Percentiles rank a stretch among this genome's conserved stretches.
Conservation (phyloP, 495 filamentous ascomycete species). For the Neurospora intermedia region DNA sequence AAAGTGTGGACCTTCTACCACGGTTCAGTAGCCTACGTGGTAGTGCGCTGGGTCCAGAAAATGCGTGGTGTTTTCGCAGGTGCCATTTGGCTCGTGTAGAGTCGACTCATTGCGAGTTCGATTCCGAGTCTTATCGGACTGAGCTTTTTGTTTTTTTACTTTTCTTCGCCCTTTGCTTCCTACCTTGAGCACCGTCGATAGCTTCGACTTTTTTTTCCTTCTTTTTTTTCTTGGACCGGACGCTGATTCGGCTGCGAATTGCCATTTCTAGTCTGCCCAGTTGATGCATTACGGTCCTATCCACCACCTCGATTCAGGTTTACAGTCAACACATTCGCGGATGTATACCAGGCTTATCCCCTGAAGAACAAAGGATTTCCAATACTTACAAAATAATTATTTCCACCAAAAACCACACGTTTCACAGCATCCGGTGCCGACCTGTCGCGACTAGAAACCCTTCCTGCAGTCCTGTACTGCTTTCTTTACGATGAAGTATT, state of each 20-base stretch:
- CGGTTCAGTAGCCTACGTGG: neutral
- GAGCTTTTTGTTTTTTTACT: neutral
- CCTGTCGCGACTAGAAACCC: neutral
- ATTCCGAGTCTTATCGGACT: neutral
- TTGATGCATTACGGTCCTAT: neutral
- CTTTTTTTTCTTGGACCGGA: neutral
- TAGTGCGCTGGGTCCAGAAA: neutral
- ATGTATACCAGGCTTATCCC: neutral
- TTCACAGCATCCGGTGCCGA: neutral
- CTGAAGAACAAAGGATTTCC: neutral
- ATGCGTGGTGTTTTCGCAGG: neutral
- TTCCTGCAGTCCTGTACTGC: neutral
- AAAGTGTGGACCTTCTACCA: neutral
- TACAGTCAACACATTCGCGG: neutral
- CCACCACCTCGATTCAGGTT: neutral
- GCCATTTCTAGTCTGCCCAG: neutral
- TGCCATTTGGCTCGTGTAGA: too few relatives aligned
- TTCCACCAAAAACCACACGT: neutral
- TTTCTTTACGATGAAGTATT: neutral
- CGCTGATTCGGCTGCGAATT: neutral
- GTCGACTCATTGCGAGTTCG: neutral
- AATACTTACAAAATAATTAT: too few relatives aligned
- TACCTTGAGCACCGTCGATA: neutral
- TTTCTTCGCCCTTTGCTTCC: neutral
- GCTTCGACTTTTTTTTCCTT: neutral